Base-by-base conservation (phyloP, 164 flowering plant genomes). In the Brasenia schreberi region DNA sequence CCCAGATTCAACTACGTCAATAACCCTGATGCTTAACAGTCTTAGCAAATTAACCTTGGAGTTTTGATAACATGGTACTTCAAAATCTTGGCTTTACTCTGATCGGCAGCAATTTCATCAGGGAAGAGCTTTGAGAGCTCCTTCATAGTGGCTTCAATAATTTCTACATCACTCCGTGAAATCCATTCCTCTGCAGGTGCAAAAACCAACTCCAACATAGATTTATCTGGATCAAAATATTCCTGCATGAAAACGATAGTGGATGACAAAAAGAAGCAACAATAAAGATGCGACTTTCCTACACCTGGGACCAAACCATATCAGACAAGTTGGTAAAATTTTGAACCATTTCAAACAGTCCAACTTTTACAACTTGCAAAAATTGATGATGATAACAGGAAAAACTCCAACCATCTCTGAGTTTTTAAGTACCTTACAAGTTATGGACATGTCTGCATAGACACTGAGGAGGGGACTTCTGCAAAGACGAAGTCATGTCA, bases 111-210 rank as follows among this genome's bases (percentile, higher is more conserved):
- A 72, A 94, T 91, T 76, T 94, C 97, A 70, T 91, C 86, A 58
- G 99, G 99, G 69, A 94, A 94, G 63, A 94, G 89, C 75, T 82
- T 91, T 56, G 91, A 85, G 42, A 94, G 96, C 81, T 94, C 99
- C 70, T 75, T 77, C 96, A 94, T 87, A 23, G 99, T 91, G 66
- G 97, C 97, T 71, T 91, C 96, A 70, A 94, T 91, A 61, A 94
- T 94, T 42, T 91, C 99, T 3, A 81, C 70, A 74, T 94, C 94
- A 70, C 89, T 88, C 39, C 92, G 64, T n/a, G 92, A 81, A 33
- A 94, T 87, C 96, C 97, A 94, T 65, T 91, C 97, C 74, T 88
- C 92, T 45, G 97, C 99, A 43, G 99, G 99, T 42, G 99, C 99
- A 81, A 94, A 94, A 73, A 94, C 99, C 69, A 94, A 79, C 74